phyloP scores from a whole-genome alignment of 805 yeast genomes.

The Zygotorulaspora chibaensis region DNA sequence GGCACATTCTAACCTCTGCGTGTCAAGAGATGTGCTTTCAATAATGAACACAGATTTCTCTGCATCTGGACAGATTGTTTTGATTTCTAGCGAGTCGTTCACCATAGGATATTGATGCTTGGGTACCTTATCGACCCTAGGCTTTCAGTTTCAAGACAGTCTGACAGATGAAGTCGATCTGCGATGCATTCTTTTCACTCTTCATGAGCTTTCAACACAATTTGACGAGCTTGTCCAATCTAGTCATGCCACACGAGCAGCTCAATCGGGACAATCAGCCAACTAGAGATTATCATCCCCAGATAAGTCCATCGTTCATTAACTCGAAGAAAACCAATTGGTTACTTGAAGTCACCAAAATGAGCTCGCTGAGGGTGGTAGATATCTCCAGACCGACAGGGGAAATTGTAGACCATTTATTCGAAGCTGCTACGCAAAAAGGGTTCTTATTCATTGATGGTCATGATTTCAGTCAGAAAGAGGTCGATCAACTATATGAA shows the following conservation, averaged over 20 bases:
- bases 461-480: constrained; percentile 53
- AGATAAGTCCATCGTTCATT: too few relatives aligned
- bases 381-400: constrained; percentile 47
- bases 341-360: neutral
- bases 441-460: constrained; percentile 68
- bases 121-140: too few relatives aligned
- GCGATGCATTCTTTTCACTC: too few relatives aligned
- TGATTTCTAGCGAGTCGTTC: constrained; percentile 28
- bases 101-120: constrained; percentile 17
- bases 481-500: constrained; percentile 49
- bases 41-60: constrained; percentile 32
- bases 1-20: constrained; percentile 5
- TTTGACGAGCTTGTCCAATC: too few relatives aligned
- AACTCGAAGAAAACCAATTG: too few relatives aligned
- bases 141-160: too few relatives aligned
- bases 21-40: constrained; percentile 13
- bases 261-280: too few relatives aligned
- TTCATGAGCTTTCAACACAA: too few relatives aligned
- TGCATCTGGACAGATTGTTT: constrained; percentile 33
- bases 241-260: too few relatives aligned
- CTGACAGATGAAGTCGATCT: too few relatives aligned
- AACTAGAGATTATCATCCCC: too few relatives aligned
- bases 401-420: constrained; percentile 46
- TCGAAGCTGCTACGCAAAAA: constrained; percentile 56
- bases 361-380: constrained; percentile 33